Conservation (phyloP, 177 flowering plant genomes). For the Vitis hybrid region DNA sequence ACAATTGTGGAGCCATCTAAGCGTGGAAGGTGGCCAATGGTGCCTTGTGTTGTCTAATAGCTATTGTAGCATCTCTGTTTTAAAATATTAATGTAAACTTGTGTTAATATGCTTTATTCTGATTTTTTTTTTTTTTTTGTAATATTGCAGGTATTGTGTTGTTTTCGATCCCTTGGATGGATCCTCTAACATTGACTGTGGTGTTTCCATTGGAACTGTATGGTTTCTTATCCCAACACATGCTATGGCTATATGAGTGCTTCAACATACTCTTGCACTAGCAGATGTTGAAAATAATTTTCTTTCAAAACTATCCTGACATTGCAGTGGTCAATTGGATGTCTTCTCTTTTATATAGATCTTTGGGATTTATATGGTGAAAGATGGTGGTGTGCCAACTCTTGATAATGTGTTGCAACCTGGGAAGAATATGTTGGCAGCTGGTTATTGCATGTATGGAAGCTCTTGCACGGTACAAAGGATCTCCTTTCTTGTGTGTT, state of each 20-base stretch:
- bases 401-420: slow-evolving; percentile 86
- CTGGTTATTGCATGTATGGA: slow-evolving; percentile 99
- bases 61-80: background rate
- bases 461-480: slow-evolving; percentile 89
- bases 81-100: background rate
- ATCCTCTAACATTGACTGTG: slow-evolving; percentile 98
- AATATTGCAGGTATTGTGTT: slow-evolving; percentile 78
- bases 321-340: slow-evolving; percentile 6
- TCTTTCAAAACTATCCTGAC: slow-evolving; percentile 7
- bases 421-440: slow-evolving; percentile 90
- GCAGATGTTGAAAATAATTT: background rate
- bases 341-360: slow-evolving; percentile 45
- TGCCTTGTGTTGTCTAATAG: slow-evolving; percentile 11
- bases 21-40: slow-evolving; percentile 75
- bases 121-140: background rate
- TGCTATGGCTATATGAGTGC: background rate
- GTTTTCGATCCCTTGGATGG: slow-evolving; percentile 99
- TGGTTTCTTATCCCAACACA: slow-evolving; percentile 15
- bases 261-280: background rate
- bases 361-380: slow-evolving; percentile 72
- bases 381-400: slow-evolving; percentile 50
- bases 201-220: slow-evolving; percentile 98
- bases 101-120: background rate
- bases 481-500: slow-evolving; percentile 6
- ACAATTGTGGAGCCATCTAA: slow-evolving; percentile 73